These are phyloP conservation scores for Epichloe bromicola DNA, from an alignment of 2,329 filamentous ascomycete genomes.

Conservation along the genomic window DNA sequence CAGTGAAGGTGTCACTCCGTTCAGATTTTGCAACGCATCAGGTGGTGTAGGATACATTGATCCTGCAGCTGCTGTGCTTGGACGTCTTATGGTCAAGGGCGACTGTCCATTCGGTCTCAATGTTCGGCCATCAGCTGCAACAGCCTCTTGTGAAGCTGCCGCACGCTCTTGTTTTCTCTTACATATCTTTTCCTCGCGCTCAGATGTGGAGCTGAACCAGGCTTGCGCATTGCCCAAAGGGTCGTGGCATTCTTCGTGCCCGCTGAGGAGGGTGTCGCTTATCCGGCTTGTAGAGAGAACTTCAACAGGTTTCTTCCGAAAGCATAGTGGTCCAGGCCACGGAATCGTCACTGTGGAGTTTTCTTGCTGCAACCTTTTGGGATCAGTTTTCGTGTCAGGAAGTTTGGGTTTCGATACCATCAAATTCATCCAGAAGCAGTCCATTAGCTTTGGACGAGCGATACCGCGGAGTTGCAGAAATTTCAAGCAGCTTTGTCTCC, in stretches of 20 bases:
- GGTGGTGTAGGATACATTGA: conserved; percentile 62
- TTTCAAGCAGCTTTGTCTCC: conserved; percentile 37
- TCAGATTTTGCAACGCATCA: conserved; percentile 44
- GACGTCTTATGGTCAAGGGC: conserved; percentile 35
- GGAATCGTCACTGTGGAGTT: conserved; percentile 28
- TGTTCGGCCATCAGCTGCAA: conserved; percentile 28
- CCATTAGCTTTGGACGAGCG: conserved; percentile 27
- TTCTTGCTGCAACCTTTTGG: conserved; percentile 25
- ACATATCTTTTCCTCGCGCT: conserved; percentile 33
- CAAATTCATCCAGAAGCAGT: conserved; percentile 38
- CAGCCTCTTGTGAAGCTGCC: conserved; percentile 27
- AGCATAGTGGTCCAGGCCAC: conserved; percentile 43
- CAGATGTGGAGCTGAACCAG: conserved; percentile 32
- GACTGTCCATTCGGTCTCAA: conserved; percentile 36
- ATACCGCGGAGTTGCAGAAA: conserved; percentile 38
- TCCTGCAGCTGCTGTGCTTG: conserved; percentile 33
- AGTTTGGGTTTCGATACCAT: conserved; percentile 32
- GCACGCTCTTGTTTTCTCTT: conserved; percentile 40
- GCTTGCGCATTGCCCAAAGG: conserved; percentile 32
- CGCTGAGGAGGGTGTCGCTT: conserved; percentile 25
- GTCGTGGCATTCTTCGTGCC: conserved; percentile 32
- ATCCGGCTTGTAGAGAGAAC: conserved; percentile 25
- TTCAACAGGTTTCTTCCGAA: conserved; percentile 33
- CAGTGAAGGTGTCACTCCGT: conserved; percentile 41
- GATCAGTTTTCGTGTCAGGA: conserved; percentile 28